Base-by-base conservation (phyloP, 2,329 filamentous ascomycete species). In the Cryoendolithus antarcticus region DNA sequence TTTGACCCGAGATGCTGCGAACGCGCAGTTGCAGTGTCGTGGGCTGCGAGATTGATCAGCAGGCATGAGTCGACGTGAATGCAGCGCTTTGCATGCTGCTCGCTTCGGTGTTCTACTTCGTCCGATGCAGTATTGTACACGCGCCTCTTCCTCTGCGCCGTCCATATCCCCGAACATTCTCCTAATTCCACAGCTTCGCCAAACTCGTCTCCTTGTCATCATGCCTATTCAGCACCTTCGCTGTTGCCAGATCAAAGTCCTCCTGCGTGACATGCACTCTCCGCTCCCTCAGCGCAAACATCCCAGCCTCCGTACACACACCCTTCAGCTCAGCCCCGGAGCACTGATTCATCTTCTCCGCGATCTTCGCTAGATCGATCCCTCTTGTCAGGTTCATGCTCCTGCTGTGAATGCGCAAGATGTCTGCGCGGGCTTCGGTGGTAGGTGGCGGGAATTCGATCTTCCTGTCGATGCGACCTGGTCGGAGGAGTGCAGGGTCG, bases 271-370 rank as follows among this genome's bases (percentile, higher is more conserved):
- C 91, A 62, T 98, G 91, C 43, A 98, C 89, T 65, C 91, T 80
- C 59, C 91, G 74, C 69, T 98, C 91, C 52, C 91, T 80, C 48
- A 98, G 72, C 9, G 91, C 91, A 59, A 91, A 98, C 91, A 98
- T 98, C 55, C 91, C 91, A 2, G 91, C 86, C 65, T 98, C 91
- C 34, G 91, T 98, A 63, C 91, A 98, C 35, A 98, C 91, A 69
- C 91, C 91, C 77, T 98, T 98, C 54, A 98, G 67, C 66, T 98
- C 91, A 39, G 91, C 91, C 44, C 91, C 91, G 3, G 88, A 95
- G 65, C 91, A 98, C 37, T 91, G 91, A 57, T 95, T 95, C 91
- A 98, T 98, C 76, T 96, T 96, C 72, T 98, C 91, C 24, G 91
- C 91, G 54, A 96, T 93, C 77, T 98, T 98, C 55, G 76, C 93